Evolutionary conservation across 2,329 filamentous ascomycete genomes (phyloP).

Genomic region (Aspergillus sp.): DNA sequence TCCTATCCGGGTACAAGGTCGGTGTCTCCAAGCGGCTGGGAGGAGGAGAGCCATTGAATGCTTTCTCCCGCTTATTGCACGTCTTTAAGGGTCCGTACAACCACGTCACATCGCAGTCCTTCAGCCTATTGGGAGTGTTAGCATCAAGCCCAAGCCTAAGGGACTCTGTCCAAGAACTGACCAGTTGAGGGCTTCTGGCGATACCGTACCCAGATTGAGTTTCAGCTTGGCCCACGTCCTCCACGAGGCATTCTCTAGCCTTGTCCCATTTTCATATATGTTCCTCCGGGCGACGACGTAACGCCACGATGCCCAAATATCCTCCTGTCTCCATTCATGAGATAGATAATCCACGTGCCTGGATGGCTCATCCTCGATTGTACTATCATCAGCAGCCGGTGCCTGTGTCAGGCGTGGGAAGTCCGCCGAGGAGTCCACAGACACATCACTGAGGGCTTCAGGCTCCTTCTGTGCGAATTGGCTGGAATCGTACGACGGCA

Average conservation of each 20-base stretch:
- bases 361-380: slow-evolving; percentile 72
- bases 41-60: slow-evolving; percentile 51
- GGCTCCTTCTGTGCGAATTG: slow-evolving; percentile 51
- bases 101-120: slow-evolving; percentile 97
- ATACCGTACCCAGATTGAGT: slow-evolving; percentile 81
- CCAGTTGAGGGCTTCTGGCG: slow-evolving; percentile 93
- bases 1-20: slow-evolving; percentile 72
- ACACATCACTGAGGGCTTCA: slow-evolving; percentile 25
- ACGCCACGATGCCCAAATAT: slow-evolving; percentile 97
- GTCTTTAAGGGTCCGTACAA: slow-evolving; percentile 90
- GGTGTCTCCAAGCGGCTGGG: slow-evolving; percentile 60
- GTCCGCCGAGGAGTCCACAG: slow-evolving; percentile 34
- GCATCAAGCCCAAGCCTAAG: slow-evolving; percentile 1
- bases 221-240: slow-evolving; percentile 94
- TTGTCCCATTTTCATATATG: slow-evolving; percentile 76
- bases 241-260: slow-evolving; percentile 96
- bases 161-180: slow-evolving; percentile 48
- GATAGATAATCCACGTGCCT: slow-evolving; percentile 95
- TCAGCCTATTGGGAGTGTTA: slow-evolving; percentile 67
- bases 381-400: slow-evolving; percentile 76
- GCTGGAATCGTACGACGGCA: slow-evolving; percentile 48
- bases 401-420: slow-evolving; percentile 61
- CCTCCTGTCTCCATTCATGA: slow-evolving; percentile 90
- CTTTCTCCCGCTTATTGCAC: slow-evolving; percentile 59
- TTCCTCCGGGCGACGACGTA: slow-evolving; percentile 81